Evolutionary conservation across 75 land plant species (phyloP).

Genomic region (Pinus albicaulis): DNA sequence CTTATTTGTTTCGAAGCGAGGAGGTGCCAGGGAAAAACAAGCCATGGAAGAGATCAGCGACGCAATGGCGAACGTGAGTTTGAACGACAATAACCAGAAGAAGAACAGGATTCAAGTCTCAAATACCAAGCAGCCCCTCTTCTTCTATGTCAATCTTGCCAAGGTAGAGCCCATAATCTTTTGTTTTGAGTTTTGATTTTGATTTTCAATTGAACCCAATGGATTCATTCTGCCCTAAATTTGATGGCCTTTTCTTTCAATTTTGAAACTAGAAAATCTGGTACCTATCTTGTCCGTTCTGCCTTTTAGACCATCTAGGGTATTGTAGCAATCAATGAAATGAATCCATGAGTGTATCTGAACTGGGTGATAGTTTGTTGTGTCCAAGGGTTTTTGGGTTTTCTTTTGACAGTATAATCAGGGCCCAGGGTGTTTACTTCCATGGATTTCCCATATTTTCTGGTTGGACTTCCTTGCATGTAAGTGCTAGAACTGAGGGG

Average conservation of each 20-base stretch:
- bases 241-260: too few species aligned
- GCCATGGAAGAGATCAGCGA: conserved; percentile 46
- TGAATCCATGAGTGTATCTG: not conserved
- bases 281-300: not conserved
- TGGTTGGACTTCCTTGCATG: too few species aligned
- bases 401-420: too few species aligned
- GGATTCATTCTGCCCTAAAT: not conserved
- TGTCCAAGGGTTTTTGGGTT: too few species aligned
- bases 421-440: too few species aligned
- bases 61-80: conserved; percentile 17
- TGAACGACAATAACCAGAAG: conserved; percentile 47
- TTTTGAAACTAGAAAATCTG: too few species aligned
- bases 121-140: conserved; percentile 90
- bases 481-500: too few species aligned
- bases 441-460: too few species aligned
- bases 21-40: not conserved
- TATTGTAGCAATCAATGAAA: not conserved
- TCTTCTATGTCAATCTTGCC: conserved; percentile 87
- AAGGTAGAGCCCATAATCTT: conserved; percentile 37
- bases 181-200: not conserved
- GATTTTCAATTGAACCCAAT: too few species aligned
- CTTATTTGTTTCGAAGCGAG: too few species aligned
- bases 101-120: conserved; percentile 92
- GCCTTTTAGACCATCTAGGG: not conserved
- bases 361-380: not conserved